Conservation (phyloP, 768 basidiomycete species). For the Termitomyces titanicus region DNA sequence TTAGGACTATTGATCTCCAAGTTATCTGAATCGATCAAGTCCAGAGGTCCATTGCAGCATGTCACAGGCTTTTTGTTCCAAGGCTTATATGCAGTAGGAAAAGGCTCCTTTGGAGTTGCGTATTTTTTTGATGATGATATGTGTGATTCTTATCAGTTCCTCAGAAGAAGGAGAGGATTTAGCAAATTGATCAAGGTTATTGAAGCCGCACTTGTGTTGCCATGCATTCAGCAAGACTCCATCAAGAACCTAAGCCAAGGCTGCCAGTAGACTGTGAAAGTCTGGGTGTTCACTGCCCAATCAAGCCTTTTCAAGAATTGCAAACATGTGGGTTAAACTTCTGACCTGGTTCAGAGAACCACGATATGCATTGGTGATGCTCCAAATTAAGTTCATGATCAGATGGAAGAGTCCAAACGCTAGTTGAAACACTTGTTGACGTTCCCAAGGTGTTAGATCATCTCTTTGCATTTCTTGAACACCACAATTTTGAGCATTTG, state of each 20-base stretch:
- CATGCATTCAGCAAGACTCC: constrained; percentile 30
- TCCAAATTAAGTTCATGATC: constrained; percentile 32
- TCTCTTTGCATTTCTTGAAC: constrained; percentile 11
- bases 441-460: constrained; percentile 20
- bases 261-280: constrained; percentile 27
- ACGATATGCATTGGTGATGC: constrained; percentile 22
- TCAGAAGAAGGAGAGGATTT: constrained; percentile 22
- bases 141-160: constrained; percentile 14
- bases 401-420: constrained; percentile 30
- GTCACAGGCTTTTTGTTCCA: not conserved
- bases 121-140: constrained; percentile 20
- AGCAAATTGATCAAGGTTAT: constrained; percentile 13
- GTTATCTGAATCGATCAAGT: not conserved
- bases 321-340: constrained; percentile 27
- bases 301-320: constrained; percentile 25
- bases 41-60: not conserved
- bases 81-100: not conserved
- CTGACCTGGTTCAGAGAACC: constrained; percentile 21
- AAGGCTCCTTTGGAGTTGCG: constrained; percentile 10
- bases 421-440: constrained; percentile 14
- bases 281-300: constrained; percentile 29
- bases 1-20: no score
- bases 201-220: constrained; percentile 16
- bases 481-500: constrained; percentile 21
- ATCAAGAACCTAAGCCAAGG: constrained; percentile 26